Conservation (phyloP, 805 yeast genomes). For the Torulaspora delbrueckii region DNA sequence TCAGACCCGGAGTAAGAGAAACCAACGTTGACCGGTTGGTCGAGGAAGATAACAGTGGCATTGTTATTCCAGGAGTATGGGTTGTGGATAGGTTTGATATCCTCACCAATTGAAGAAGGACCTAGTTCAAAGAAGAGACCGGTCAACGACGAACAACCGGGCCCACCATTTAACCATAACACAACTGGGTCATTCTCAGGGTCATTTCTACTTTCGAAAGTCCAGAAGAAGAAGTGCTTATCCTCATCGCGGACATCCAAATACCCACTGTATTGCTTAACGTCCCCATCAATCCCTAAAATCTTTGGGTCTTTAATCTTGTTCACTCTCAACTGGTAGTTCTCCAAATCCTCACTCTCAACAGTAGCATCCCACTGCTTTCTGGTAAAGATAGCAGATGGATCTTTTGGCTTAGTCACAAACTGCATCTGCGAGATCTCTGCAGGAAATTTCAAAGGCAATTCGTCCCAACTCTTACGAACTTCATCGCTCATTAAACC, state of each 20-base stretch:
- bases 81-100: constrained; percentile 60
- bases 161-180: constrained; percentile 92
- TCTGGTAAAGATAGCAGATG: constrained; percentile 18
- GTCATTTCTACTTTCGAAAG: constrained; percentile 82
- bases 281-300: constrained; percentile 70
- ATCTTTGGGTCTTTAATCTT: constrained; percentile 50
- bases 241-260: constrained; percentile 78
- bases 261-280: constrained; percentile 80
- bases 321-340: constrained; percentile 58
- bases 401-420: constrained; percentile 45
- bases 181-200: constrained; percentile 82
- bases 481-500: constrained; percentile 47
- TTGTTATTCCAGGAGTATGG: constrained; percentile 81
- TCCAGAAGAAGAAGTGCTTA: constrained; percentile 82
- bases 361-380: constrained; percentile 32
- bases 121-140: constrained; percentile 86
- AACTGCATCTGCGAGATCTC: constrained; percentile 47
- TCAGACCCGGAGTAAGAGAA: constrained; percentile 61
- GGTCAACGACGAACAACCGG: constrained; percentile 87
- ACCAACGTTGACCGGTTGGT: constrained; percentile 86
- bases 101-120: constrained; percentile 61
- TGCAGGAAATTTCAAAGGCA: constrained; percentile 56
- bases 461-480: constrained; percentile 56
- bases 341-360: constrained; percentile 37
- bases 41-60: constrained; percentile 81